Percentiles rank a stretch among this genome's conserved stretches.
Evolutionary conservation across 768 basidiomycete genomes (phyloP).

Genomic region (Tubosaeta sp.): DNA sequence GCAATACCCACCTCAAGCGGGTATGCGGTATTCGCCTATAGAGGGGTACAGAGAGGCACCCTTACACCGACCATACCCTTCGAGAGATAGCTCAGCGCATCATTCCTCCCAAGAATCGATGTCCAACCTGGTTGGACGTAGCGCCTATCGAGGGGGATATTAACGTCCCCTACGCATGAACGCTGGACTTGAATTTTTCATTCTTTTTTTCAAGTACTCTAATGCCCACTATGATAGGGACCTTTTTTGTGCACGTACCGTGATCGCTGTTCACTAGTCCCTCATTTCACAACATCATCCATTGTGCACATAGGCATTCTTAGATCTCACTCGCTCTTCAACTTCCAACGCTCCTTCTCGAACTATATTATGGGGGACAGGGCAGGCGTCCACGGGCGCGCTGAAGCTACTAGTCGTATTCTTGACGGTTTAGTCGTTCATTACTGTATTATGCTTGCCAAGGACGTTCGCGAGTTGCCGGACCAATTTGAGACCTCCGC

Average conservation of each 20-base stretch:
- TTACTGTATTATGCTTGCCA: neutral
- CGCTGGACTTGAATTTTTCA: neutral
- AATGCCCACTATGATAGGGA: constrained; percentile 18
- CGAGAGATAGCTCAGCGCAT: constrained; percentile 11
- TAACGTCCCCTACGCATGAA: neutral
- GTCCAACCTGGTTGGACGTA: constrained; percentile 31
- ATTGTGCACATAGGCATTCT: constrained; percentile 10
- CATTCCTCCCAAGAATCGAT: constrained; percentile 17
- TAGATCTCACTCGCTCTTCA: constrained; percentile 1
- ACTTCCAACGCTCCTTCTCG: neutral
- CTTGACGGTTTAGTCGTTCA: neutral
- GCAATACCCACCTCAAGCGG: constrained; percentile 37
- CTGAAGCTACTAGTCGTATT: neutral
- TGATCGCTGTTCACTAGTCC: constrained; percentile 10
- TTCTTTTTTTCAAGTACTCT: neutral
- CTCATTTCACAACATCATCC: constrained; percentile 8
- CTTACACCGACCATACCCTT: constrained; percentile 50
- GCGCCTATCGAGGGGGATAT: constrained; percentile 22
- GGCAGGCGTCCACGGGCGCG: neutral
- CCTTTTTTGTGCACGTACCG: neutral
- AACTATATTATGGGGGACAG: constrained; percentile 4
- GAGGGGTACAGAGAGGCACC: constrained; percentile 55
- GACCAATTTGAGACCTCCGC: neutral
- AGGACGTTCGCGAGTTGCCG: neutral
- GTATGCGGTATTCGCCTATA: constrained; percentile 21